Conservation (phyloP, 1,284 basidiomycete genomes). For the Sporisorium graminicola region DNA sequence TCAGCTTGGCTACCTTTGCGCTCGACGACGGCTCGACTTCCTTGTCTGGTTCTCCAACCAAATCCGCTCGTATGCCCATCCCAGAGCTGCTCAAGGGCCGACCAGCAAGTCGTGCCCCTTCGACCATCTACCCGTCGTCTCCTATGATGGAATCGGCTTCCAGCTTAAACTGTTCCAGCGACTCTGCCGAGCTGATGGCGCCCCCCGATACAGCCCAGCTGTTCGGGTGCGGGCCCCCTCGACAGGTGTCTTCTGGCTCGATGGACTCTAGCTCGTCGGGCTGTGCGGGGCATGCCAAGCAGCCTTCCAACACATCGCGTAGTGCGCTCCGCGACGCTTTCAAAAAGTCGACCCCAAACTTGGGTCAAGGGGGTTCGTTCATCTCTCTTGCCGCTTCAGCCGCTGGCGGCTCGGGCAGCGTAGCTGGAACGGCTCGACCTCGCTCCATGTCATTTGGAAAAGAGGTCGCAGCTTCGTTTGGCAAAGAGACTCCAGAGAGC, state of each 20-base stretch:
- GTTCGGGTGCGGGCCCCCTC: constrained; percentile 47
- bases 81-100: constrained; percentile 35
- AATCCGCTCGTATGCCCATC: constrained; percentile 43
- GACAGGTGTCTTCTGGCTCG: constrained; percentile 29
- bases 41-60: constrained; percentile 20
- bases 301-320: constrained; percentile 18
- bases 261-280: constrained; percentile 24
- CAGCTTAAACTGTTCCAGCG: neutral
- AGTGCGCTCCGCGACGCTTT: constrained; percentile 38
- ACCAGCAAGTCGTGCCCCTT: constrained; percentile 20
- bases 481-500: constrained; percentile 48
- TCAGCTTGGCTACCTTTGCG: constrained; percentile 73
- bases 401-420: constrained; percentile 10
- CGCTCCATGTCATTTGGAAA: constrained; percentile 47
- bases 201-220: constrained; percentile 46
- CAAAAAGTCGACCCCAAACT: constrained; percentile 39
- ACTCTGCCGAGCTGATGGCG: constrained; percentile 40
- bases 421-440: constrained; percentile 10
- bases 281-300: constrained; percentile 12
- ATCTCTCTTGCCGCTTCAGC: constrained; percentile 37
- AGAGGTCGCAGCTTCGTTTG: constrained; percentile 28
- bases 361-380: constrained; percentile 46
- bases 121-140: constrained; percentile 23
- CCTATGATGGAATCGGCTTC: constrained; percentile 10
- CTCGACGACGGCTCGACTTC: constrained; percentile 11